Evolutionary conservation across 768 basidiomycete species (phyloP).

Genomic region (Crucibulum laeve): DNA sequence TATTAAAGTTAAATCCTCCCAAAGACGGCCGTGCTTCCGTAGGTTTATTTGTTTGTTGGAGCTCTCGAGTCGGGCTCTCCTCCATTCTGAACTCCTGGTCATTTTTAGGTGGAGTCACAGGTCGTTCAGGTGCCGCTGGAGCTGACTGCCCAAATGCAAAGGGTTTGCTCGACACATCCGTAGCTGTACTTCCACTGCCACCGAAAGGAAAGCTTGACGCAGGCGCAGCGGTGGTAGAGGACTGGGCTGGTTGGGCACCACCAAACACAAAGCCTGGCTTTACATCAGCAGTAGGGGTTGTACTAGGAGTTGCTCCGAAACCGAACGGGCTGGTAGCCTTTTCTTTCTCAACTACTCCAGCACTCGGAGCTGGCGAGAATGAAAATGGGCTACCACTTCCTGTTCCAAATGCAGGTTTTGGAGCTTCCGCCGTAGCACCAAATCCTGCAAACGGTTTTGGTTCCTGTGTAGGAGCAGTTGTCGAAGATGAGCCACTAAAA

Average conservation of each 20-base stretch:
- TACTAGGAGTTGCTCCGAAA: conserved; percentile 35
- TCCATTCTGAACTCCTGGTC: conserved; percentile 77
- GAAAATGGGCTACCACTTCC: conserved; percentile 11
- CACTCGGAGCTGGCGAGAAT: conserved; percentile 16
- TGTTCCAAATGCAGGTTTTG: conserved; percentile 41
- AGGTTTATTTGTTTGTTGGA: conserved; percentile 43
- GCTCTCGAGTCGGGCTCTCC: conserved; percentile 71
- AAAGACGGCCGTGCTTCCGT: conserved; percentile 33
- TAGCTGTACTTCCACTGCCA: conserved; percentile 34
- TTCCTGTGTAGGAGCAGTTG: conserved; percentile 8
- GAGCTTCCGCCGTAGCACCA: conserved; percentile 20
- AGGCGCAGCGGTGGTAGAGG: conserved; percentile 19
- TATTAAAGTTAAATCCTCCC: conserved; percentile 43
- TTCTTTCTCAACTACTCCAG: too few species aligned
- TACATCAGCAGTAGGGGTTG: conserved; percentile 28
- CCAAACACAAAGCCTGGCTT: conserved; percentile 33
- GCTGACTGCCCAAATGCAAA: conserved; percentile 49
- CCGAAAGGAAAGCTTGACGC: conserved; percentile 47
- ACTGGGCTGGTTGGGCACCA: conserved; percentile 19
- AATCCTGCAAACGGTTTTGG: conserved; percentile 8
- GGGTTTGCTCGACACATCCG: conserved; percentile 44
- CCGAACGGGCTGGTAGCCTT: too few species aligned
- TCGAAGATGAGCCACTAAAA: conserved; percentile 20
- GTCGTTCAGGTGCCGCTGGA: conserved; percentile 30
- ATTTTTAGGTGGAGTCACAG: conserved; percentile 64